Percentiles rank a stretch among this genome's conserved stretches.
Conservation (phyloP, 2,329 filamentous ascomycete genomes). For the Saccharata proteae region DNA sequence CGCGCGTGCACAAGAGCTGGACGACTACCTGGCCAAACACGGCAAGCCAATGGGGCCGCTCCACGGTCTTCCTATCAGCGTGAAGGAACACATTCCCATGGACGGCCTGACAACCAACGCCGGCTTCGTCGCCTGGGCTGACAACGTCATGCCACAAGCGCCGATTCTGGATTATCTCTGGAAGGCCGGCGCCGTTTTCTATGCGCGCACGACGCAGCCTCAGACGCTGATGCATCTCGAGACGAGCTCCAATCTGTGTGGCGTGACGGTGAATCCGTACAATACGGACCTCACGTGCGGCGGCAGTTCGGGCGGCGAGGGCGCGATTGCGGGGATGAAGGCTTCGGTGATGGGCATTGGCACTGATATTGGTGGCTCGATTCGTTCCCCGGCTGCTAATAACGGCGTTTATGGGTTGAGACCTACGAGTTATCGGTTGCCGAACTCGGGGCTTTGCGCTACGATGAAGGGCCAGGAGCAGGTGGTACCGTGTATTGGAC, state of each 20-base stretch:
- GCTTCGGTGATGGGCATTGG: constrained; percentile 41
- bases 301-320: constrained; percentile 45
- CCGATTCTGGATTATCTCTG: constrained; percentile 13
- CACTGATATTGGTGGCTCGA: constrained; percentile 11
- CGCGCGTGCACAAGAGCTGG: constrained; percentile 20
- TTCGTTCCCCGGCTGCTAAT: constrained; percentile 9
- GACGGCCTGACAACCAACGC: constrained; percentile 36
- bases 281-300: constrained; percentile 40
- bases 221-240: constrained; percentile 44
- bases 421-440: constrained; percentile 29
- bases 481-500: constrained; percentile 40
- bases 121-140: constrained; percentile 36
- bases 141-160: constrained; percentile 9
- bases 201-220: constrained; percentile 42
- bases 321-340: constrained; percentile 39
- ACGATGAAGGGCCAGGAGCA: constrained; percentile 32
- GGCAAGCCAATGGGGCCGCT: constrained; percentile 29
- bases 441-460: constrained; percentile 22
- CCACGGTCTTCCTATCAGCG: constrained; percentile 38
- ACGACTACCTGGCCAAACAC: constrained; percentile 19
- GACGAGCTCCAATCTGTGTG: constrained; percentile 37
- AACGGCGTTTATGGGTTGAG: constrained; percentile 8
- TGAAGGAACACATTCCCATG: constrained; percentile 41
- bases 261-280: constrained; percentile 41
- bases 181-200: constrained; percentile 37